phyloP scores from a whole-genome alignment of 2,329 filamentous ascomycete species.

The Plectosphaerella cucumerina region DNA sequence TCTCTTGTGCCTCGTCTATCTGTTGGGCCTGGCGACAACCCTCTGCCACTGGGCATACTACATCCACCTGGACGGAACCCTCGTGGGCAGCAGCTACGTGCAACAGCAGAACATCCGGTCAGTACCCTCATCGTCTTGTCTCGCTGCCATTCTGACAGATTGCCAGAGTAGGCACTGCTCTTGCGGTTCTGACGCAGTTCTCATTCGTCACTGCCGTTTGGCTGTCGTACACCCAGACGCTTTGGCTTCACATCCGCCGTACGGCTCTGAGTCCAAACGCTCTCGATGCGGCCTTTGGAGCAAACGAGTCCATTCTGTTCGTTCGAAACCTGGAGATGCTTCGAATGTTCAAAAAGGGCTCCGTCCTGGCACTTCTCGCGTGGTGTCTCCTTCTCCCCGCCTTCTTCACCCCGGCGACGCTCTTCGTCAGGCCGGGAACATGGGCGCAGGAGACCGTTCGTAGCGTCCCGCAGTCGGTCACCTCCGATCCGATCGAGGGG shows the following conservation, averaged over 20 bases:
- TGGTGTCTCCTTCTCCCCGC: constrained; percentile 12
- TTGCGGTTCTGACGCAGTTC: constrained; percentile 4
- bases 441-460: not conserved
- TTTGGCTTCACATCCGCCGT: constrained; percentile 1
- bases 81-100: not conserved
- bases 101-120: constrained; percentile 3
- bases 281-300: constrained; percentile 7
- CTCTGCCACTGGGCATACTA: not conserved
- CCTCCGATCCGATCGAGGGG: not conserved
- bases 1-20: constrained; percentile 1
- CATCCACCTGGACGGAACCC: not conserved
- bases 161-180: constrained; percentile 2
- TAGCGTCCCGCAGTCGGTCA: not conserved
- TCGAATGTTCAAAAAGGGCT: constrained; percentile 4
- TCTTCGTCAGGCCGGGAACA: constrained; percentile 1
- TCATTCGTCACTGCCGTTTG: constrained; percentile 1
- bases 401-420: constrained; percentile 9
- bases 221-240: constrained; percentile 4
- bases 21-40: not conserved
- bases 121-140: not conserved
- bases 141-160: not conserved
- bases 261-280: not conserved
- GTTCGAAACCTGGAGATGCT: constrained; percentile 9
- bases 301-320: constrained; percentile 1
- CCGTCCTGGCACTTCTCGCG: constrained; percentile 6